Evolutionary conservation across 179 eudicot species (phyloP), one percentile per base, ranked within the genome.

Genomic region (Dionaea muscipula): DNA sequence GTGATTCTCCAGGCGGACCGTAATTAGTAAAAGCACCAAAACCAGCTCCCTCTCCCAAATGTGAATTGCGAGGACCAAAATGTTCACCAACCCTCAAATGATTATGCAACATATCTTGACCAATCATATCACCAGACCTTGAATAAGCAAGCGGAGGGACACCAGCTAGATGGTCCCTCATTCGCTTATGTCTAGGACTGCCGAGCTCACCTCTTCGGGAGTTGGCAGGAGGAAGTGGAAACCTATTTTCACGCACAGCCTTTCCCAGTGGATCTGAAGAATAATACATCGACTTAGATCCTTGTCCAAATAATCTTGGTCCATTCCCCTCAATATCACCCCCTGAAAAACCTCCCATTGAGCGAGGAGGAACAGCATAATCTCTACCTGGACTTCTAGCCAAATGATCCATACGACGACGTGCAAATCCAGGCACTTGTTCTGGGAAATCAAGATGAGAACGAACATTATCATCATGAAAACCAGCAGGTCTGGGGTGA

Each of bases 311-410:
- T 13, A 76, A 57, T 27, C 57, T 78, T n/a, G 80, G 56, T 47
- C 68, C 82, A 63, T 72, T 66, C 57, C 80, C 77, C 67, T 69
- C 81, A 56, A 68, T 54, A 57, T 74, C 81, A 47, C 62, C 60
- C 46, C 63, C 59, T 57, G 60, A 53, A 49, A 59, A 52, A 33
- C 72, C 71, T 25, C 79, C 86, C 70, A 74, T 67, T 47, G 71
- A 55, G 53, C 64, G 74, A 26, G 83, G 54, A 39, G 81, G 78
- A 53, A 75, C 73, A 49, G 60, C 33, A 68, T 69, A 72, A 37
- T 78, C 90, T 64, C 83, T 68, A 59, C 81, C 86, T 19, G 84
- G 96, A 67, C 94, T 90, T 67, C 76, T 67, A 24, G 78, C 33
- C 50, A 68, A 55, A 53, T 69, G 71, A 55, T 87, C 90, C 72